phyloP scores from a whole-genome alignment of 306 rosid species.

The Medicago lupulina region DNA sequence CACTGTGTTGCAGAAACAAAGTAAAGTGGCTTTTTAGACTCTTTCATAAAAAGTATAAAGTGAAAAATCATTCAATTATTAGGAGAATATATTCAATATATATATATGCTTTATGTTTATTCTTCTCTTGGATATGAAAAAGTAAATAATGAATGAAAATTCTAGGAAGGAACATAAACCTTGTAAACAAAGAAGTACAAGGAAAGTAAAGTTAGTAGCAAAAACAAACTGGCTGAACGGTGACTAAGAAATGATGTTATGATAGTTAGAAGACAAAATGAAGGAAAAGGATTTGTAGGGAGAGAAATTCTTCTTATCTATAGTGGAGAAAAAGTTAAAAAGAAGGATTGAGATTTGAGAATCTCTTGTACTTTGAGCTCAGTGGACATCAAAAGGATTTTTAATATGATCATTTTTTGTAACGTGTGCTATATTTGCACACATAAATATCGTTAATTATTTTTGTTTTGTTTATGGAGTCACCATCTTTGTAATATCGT shows the following conservation, averaged over 20 bases:
- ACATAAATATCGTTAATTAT: background rate
- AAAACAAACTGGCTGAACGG: slow-evolving; percentile 15
- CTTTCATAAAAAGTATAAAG: slow-evolving; percentile 36
- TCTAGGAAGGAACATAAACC: background rate
- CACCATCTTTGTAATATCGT: background rate
- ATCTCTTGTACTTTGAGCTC: slow-evolving; percentile 59
- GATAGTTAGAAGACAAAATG: slow-evolving; percentile 42
- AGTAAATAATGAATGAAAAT: slow-evolving; percentile 25
- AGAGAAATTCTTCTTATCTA: slow-evolving; percentile 28
- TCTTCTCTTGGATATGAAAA: slow-evolving; percentile 32
- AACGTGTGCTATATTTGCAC: background rate
- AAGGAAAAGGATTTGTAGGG: slow-evolving; percentile 52
- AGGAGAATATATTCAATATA: background rate
- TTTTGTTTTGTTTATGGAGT: no score
- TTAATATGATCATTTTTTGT: background rate
- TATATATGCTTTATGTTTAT: slow-evolving; percentile 21
- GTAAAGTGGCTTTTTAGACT: slow-evolving; percentile 34
- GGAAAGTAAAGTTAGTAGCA: background rate
- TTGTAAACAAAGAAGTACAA: slow-evolving; percentile 34
- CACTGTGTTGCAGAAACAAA: background rate
- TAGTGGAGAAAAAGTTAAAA: slow-evolving; percentile 53
- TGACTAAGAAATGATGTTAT: background rate
- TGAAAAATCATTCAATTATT: slow-evolving; percentile 16
- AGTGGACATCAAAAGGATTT: slow-evolving; percentile 24
- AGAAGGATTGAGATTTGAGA: slow-evolving; percentile 59